phyloP scores from a whole-genome alignment of 2,329 filamentous ascomycete genomes.

The Tothia fuscella region DNA sequence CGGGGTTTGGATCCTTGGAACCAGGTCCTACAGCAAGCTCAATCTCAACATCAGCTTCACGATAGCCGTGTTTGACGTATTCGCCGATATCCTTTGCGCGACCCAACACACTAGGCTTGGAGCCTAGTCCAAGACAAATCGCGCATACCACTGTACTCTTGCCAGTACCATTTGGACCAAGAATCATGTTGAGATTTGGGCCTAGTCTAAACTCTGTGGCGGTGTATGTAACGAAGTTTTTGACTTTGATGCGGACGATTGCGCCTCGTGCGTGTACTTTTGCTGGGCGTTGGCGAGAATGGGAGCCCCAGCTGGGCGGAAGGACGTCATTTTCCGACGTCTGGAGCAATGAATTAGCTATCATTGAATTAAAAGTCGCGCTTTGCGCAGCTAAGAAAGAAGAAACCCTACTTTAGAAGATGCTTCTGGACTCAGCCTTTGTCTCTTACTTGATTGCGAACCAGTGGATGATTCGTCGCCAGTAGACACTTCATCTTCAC shows the following conservation, averaged over 20 bases:
- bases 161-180: slow-evolving; percentile 95
- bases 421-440: slow-evolving; percentile 3
- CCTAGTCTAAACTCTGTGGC: slow-evolving; percentile 83
- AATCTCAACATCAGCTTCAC: slow-evolving; percentile 74
- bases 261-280: slow-evolving; percentile 54
- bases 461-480: neutral
- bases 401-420: neutral
- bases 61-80: slow-evolving; percentile 82
- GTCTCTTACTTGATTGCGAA: slow-evolving; percentile 7
- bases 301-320: slow-evolving; percentile 8
- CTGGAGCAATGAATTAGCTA: too few relatives aligned
- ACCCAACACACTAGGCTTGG: slow-evolving; percentile 65
- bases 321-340: slow-evolving; percentile 4
- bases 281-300: neutral
- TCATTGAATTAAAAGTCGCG: too few relatives aligned
- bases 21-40: slow-evolving; percentile 50
- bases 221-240: slow-evolving; percentile 91
- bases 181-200: slow-evolving; percentile 93
- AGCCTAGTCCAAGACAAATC: slow-evolving; percentile 86
- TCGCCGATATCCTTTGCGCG: slow-evolving; percentile 75
- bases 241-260: slow-evolving; percentile 74
- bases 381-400: neutral
- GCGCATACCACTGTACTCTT: slow-evolving; percentile 97
- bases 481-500: neutral
- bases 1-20: slow-evolving; percentile 43